These are phyloP conservation scores for Cynanchum wilfordii DNA, from an alignment of 257 asterid genomes.

Conservation along the genomic window DNA sequence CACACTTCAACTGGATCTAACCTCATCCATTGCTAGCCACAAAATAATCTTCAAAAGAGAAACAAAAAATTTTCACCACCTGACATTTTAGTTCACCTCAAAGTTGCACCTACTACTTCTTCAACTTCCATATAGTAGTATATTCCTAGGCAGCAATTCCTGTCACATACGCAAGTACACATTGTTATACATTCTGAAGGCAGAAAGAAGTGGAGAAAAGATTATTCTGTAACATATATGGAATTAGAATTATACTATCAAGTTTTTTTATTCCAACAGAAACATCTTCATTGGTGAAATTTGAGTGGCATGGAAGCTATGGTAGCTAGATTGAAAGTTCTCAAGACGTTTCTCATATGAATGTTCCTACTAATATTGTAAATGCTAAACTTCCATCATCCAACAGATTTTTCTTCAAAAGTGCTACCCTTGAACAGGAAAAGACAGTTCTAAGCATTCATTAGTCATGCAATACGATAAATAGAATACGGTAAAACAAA, in stretches of 20 bases:
- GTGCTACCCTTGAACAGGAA: not conserved
- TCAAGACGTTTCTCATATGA: not conserved
- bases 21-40: slow-evolving; percentile 28
- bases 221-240: not conserved
- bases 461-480: not conserved
- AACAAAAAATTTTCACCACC: slow-evolving; percentile 26
- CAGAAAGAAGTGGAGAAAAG: not conserved
- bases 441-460: not conserved
- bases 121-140: slow-evolving; percentile 25
- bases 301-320: not conserved
- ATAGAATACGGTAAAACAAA: not conserved
- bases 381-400: not conserved
- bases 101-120: slow-evolving; percentile 33
- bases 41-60: slow-evolving; percentile 28
- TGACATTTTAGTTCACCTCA: slow-evolving; percentile 25
- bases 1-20: slow-evolving; percentile 19
- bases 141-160: slow-evolving; percentile 68
- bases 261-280: not conserved
- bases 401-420: not conserved
- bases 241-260: not conserved
- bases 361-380: not conserved
- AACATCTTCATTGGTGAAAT: not conserved
- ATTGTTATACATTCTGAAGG: not conserved
- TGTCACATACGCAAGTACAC: slow-evolving; percentile 20
- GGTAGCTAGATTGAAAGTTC: not conserved